These are phyloP conservation scores for Penicillium steckii DNA, from an alignment of 495 filamentous ascomycete genomes.

Conservation along the genomic window DNA sequence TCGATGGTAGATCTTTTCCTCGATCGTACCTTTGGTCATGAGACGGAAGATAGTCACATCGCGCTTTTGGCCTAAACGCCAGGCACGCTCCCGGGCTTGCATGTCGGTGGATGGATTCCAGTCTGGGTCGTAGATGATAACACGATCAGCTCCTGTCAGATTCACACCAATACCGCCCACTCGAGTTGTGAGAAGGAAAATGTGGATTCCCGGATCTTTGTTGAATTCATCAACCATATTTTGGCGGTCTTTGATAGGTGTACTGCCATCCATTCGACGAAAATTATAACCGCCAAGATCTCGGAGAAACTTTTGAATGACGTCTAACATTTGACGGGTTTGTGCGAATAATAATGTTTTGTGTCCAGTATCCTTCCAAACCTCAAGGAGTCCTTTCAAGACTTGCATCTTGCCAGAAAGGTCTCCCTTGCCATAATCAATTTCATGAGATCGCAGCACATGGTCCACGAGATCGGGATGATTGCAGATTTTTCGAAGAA, in stretches of 20 bases:
- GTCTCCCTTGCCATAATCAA: constrained; percentile 65
- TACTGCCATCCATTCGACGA: constrained; percentile 89
- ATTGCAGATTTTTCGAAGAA: constrained; percentile 94
- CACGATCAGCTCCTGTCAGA: constrained; percentile 88
- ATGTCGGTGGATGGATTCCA: constrained; percentile 96
- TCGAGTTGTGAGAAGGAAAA: constrained; percentile 92
- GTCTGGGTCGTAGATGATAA: constrained; percentile 97
- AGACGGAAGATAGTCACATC: constrained; percentile 93
- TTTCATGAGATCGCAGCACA: constrained; percentile 52
- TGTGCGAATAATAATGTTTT: constrained; percentile 92
- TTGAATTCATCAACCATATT: constrained; percentile 90
- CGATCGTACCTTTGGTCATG: constrained; percentile 96
- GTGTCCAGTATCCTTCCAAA: constrained; percentile 85
- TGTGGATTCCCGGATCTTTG: constrained; percentile 68
- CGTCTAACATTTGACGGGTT: constrained; percentile 88
- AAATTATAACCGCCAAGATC: constrained; percentile 69
- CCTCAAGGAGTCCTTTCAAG: constrained; percentile 73
- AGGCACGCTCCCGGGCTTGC: constrained; percentile 93
- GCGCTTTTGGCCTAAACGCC: constrained; percentile 91
- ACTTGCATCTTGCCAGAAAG: constrained; percentile 97
- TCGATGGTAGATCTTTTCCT: constrained; percentile 98
- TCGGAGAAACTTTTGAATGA: constrained; percentile 76
- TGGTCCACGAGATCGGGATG: constrained; percentile 86
- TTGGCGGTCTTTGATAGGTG: constrained; percentile 79
- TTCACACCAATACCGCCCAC: constrained; percentile 94